Percentiles rank a stretch among this genome's conserved stretches.
These are phyloP conservation scores for Penicillium frequentans DNA, from an alignment of 2,329 filamentous ascomycete genomes.

Conservation along the genomic window DNA sequence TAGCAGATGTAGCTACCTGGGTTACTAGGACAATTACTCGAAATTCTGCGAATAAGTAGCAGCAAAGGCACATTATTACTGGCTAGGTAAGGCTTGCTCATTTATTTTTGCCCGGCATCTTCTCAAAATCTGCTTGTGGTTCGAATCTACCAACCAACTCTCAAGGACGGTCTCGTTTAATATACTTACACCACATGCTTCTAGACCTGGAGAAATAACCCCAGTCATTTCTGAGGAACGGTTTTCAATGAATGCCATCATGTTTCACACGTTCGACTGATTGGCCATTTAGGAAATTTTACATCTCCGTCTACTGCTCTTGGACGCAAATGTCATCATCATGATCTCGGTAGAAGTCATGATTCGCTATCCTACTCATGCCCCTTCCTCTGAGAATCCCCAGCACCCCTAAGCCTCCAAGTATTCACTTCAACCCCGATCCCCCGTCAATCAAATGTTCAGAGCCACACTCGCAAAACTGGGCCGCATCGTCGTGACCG, in stretches of 20 bases:
- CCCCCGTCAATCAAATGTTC: background rate
- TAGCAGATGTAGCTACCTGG: too few relatives aligned
- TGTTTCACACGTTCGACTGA: background rate
- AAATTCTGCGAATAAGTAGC: too few relatives aligned
- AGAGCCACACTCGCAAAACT: slow-evolving; percentile 42
- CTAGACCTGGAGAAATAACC: too few relatives aligned
- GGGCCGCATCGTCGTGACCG: slow-evolving; percentile 54
- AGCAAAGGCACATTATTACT: too few relatives aligned
- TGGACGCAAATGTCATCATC: slow-evolving; percentile 18
- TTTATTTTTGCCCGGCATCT: too few relatives aligned
- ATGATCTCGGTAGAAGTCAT: slow-evolving; percentile 17
- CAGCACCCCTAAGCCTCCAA: background rate
- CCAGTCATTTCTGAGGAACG: too few relatives aligned
- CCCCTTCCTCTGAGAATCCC: background rate
- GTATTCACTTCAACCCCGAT: background rate
- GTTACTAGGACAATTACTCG: too few relatives aligned
- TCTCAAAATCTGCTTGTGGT: too few relatives aligned
- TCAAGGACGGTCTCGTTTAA: too few relatives aligned
- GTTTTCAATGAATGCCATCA: background rate
- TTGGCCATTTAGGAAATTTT: background rate
- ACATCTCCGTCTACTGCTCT: background rate
- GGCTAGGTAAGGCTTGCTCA: too few relatives aligned
- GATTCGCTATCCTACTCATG: background rate
- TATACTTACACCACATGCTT: too few relatives aligned
- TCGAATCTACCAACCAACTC: too few relatives aligned